phyloP scores from a whole-genome alignment of 2,329 filamentous ascomycete genomes.

The Apiospora arundinis region DNA sequence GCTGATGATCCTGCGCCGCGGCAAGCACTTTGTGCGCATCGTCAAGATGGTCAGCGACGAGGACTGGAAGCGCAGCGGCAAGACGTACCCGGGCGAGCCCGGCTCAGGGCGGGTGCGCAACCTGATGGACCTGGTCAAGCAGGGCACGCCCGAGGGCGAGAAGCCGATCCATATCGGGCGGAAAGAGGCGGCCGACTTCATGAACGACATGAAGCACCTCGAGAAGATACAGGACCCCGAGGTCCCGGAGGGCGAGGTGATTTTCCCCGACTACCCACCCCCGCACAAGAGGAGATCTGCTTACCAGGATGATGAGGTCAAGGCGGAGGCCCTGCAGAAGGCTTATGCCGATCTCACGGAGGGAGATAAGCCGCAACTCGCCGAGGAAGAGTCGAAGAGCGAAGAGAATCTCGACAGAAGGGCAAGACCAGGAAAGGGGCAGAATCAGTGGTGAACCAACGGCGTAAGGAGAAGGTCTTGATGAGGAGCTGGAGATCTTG shows the following conservation, averaged over 20 bases:
- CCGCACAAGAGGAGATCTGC: neutral
- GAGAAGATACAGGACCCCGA: neutral
- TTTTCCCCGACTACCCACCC: slow-evolving; percentile 3
- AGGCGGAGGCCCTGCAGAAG: neutral
- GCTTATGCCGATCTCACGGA: neutral
- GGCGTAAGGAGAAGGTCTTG: too few species aligned
- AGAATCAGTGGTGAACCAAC: too few species aligned
- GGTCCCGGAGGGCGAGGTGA: neutral
- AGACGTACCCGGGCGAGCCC: slow-evolving; percentile 60
- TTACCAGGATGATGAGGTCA: neutral
- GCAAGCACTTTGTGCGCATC: slow-evolving; percentile 68
- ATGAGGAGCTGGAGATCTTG: neutral
- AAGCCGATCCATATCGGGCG: neutral
- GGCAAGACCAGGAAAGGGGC: neutral
- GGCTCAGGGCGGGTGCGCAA: slow-evolving; percentile 54
- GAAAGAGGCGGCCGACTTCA: neutral
- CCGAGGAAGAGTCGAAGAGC: neutral
- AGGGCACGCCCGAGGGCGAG: neutral
- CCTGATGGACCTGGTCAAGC: slow-evolving; percentile 41
- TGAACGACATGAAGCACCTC: neutral
- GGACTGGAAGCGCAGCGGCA: slow-evolving; percentile 56
- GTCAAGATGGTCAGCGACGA: slow-evolving; percentile 65
- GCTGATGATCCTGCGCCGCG: slow-evolving; percentile 65
- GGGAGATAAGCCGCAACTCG: neutral
- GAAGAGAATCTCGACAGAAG: neutral